A percentile compares a stretch with the other conserved stretches of the same genome.
Evolutionary conservation across 495 filamentous ascomycete genomes (phyloP).

Genomic region (Oidiodendron maius): DNA sequence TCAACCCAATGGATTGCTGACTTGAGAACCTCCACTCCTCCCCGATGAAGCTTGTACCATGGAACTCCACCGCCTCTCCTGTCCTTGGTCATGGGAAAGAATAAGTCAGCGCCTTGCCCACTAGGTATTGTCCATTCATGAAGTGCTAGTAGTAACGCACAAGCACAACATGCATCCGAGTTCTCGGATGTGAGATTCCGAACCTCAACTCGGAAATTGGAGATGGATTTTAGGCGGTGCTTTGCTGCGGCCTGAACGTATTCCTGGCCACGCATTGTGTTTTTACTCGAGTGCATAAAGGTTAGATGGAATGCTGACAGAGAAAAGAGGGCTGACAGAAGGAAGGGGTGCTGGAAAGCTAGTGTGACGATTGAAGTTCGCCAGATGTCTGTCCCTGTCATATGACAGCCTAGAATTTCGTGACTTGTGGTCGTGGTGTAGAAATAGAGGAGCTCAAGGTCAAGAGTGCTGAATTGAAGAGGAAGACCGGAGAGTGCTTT

Average conservation of each 20-base stretch:
- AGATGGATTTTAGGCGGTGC: neutral
- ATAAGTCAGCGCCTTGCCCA: slow-evolving; percentile 2
- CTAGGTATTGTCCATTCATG: slow-evolving; percentile 3
- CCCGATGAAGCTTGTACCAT: slow-evolving; percentile 9
- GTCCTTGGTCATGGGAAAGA: no score
- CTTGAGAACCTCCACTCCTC: neutral
- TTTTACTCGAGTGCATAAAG: neutral
- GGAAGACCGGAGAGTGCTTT: neutral
- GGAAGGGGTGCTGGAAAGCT: neutral
- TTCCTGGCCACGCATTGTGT: neutral
- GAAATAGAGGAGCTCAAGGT: neutral
- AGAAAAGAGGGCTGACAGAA: neutral
- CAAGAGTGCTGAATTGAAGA: neutral
- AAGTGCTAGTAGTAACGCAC: neutral
- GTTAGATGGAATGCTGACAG: neutral
- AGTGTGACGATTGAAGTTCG: neutral
- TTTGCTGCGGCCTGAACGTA: neutral
- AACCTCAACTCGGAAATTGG: neutral
- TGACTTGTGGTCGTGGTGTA: neutral
- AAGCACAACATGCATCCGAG: slow-evolving; percentile 6
- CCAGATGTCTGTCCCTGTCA: neutral
- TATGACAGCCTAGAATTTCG: neutral
- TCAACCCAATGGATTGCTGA: slow-evolving; percentile 2
- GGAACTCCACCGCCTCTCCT: neutral
- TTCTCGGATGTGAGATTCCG: slow-evolving; percentile 5